Percentiles rank a stretch among this genome's conserved stretches.
phyloP scores from a whole-genome alignment of 768 basidiomycete genomes.

The Hemileccinum rubropunctum region DNA sequence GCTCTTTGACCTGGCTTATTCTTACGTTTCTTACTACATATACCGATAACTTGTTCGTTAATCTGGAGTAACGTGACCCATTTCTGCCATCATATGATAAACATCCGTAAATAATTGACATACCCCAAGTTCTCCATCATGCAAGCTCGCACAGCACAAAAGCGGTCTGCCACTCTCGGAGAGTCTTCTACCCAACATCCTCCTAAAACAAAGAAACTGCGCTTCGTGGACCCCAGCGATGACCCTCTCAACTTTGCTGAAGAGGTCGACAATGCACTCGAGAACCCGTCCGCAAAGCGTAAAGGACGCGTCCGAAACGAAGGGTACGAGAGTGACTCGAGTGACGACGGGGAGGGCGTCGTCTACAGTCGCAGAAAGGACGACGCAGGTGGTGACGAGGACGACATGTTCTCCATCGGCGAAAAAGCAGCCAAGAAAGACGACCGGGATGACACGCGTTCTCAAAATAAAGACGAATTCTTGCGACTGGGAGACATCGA shows the following conservation, averaged over 20 bases:
- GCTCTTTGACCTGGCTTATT: slow-evolving; percentile 7
- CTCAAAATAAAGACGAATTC: slow-evolving; percentile 66
- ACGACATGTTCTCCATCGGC: slow-evolving; percentile 77
- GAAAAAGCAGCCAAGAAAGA: slow-evolving; percentile 55
- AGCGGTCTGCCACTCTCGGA: slow-evolving; percentile 40
- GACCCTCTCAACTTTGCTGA: slow-evolving; percentile 76
- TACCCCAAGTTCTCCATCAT: slow-evolving; percentile 14
- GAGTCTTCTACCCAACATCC: slow-evolving; percentile 33
- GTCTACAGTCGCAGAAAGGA: slow-evolving; percentile 72
- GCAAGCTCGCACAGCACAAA: slow-evolving; percentile 40
- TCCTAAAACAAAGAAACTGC: slow-evolving; percentile 59
- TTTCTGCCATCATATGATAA: slow-evolving; percentile 8
- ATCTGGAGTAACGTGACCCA: neutral
- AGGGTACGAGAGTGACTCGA: slow-evolving; percentile 93
- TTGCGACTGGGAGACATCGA: slow-evolving; percentile 93
- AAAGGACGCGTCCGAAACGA: slow-evolving; percentile 79
- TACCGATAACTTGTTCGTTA: neutral
- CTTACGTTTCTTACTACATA: neutral
- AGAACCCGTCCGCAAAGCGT: slow-evolving; percentile 57
- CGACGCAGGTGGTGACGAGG: slow-evolving; percentile 60
- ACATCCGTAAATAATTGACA: slow-evolving; percentile 20
- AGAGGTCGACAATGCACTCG: slow-evolving; percentile 72
- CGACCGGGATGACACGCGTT: slow-evolving; percentile 35
- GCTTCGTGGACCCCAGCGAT: slow-evolving; percentile 72
- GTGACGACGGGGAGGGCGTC: slow-evolving; percentile 93